Conservation (phyloP, 495 filamentous ascomycete species). For the Podospora didyma region DNA sequence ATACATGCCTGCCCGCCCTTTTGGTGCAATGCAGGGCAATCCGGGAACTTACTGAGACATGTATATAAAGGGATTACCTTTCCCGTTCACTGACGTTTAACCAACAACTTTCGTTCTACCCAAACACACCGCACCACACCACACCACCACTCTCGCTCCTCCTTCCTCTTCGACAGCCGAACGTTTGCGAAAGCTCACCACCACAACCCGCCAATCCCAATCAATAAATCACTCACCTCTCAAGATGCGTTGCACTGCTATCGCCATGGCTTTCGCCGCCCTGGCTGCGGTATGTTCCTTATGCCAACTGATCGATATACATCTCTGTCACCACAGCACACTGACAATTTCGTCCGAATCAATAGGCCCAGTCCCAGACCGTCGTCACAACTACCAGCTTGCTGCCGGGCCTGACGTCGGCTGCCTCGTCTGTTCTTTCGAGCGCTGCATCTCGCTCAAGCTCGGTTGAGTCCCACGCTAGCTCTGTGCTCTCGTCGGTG, state of each 20-base stretch:
- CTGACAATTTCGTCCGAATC: conserved; percentile 3
- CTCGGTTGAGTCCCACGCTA: conserved; percentile 5
- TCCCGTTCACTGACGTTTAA: neutral
- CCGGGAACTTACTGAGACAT: neutral
- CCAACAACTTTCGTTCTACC: neutral
- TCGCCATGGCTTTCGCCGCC: conserved; percentile 23
- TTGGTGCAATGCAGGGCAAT: neutral
- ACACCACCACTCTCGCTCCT: neutral
- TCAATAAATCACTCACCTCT: conserved; percentile 1
- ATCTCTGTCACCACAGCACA: neutral
- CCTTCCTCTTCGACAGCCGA: neutral
- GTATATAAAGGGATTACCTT: neutral
- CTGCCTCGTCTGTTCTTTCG: conserved; percentile 15
- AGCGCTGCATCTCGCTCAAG: conserved; percentile 4
- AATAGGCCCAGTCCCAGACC: conserved; percentile 24
- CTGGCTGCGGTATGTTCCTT: conserved; percentile 21
- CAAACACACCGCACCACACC: neutral
- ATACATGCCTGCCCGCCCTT: neutral
- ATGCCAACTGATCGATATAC: no score
- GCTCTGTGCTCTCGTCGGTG: conserved; percentile 11
- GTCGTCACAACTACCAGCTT: conserved; percentile 6
- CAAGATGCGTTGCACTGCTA: conserved; percentile 23
- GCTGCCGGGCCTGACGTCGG: conserved; percentile 2
- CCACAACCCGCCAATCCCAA: neutral
- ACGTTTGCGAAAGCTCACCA: neutral